A percentile compares a stretch with the other conserved stretches of the same genome.
phyloP scores from a whole-genome alignment of 2,329 filamentous ascomycete genomes.

The Talaromyces sp. region DNA sequence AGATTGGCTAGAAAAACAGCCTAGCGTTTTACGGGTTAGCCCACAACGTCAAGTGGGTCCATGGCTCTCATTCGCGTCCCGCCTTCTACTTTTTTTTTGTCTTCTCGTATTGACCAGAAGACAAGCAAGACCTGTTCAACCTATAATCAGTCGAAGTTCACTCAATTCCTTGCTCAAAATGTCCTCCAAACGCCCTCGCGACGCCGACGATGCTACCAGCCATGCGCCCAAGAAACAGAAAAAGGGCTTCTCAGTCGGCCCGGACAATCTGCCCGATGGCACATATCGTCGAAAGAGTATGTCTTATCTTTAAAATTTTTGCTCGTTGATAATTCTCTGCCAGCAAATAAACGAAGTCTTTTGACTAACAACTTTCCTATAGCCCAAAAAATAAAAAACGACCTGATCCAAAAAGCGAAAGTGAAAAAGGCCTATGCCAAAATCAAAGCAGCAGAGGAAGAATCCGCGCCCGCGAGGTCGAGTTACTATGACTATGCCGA shows the following conservation, averaged over 20 bases:
- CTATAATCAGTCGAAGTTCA: too few species aligned
- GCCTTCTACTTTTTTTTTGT: too few species aligned
- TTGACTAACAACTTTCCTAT: slow-evolving; percentile 3
- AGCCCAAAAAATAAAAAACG: slow-evolving; percentile 85
- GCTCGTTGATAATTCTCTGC: neutral
- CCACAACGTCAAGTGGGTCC: too few species aligned
- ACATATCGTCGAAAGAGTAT: slow-evolving; percentile 74
- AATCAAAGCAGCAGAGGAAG: slow-evolving; percentile 60
- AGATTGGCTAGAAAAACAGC: too few species aligned
- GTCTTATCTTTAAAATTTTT: neutral
- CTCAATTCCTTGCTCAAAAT: too few species aligned
- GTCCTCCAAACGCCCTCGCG: slow-evolving; percentile 54
- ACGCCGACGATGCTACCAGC: slow-evolving; percentile 43
- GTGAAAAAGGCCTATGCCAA: slow-evolving; percentile 90
- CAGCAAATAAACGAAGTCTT: neutral
- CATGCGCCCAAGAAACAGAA: slow-evolving; percentile 48
- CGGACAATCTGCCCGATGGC: slow-evolving; percentile 85
- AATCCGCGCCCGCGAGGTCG: slow-evolving; percentile 25
- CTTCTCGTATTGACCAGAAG: too few species aligned
- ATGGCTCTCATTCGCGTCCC: too few species aligned
- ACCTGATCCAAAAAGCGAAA: slow-evolving; percentile 86
- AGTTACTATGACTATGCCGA: slow-evolving; percentile 26
- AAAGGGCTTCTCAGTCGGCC: slow-evolving; percentile 79
- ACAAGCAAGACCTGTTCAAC: too few species aligned
- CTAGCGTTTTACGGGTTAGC: too few species aligned